phyloP scores from a whole-genome alignment of 2,329 filamentous ascomycete species.

The Tolypocladium ophioglossoides region DNA sequence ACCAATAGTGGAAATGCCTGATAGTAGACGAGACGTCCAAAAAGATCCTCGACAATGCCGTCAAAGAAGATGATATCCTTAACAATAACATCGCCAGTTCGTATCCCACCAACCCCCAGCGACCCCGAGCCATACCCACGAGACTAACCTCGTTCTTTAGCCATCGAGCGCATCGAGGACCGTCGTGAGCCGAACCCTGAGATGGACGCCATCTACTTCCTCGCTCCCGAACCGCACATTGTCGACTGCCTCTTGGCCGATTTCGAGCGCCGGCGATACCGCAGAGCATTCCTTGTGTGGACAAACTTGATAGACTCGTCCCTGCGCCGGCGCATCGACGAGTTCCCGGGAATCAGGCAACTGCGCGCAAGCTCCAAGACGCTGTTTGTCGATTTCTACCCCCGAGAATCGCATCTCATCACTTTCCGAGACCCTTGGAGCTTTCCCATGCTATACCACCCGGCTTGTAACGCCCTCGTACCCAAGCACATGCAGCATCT shows the following conservation, averaged over 20 bases:
- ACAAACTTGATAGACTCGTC: slow-evolving; percentile 61
- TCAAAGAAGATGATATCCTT: slow-evolving; percentile 94
- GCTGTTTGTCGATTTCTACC: slow-evolving; percentile 79
- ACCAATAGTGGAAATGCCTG: slow-evolving; percentile 82
- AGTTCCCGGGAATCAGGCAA: slow-evolving; percentile 55
- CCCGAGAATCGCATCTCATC: slow-evolving; percentile 81
- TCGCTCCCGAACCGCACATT: slow-evolving; percentile 77
- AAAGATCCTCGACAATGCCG: slow-evolving; percentile 80
- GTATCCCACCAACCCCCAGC: slow-evolving; percentile 18
- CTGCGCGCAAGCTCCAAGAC: slow-evolving; percentile 74
- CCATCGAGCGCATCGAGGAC: slow-evolving; percentile 90
- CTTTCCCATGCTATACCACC: slow-evolving; percentile 87
- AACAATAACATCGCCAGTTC: slow-evolving; percentile 92
- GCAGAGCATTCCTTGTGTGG: slow-evolving; percentile 75
- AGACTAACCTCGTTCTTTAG: slow-evolving; percentile 34
- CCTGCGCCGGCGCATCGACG: slow-evolving; percentile 64
- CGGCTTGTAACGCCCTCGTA: slow-evolving; percentile 76
- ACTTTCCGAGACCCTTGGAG: slow-evolving; percentile 94
- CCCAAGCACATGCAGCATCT: slow-evolving; percentile 72
- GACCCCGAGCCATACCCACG: slow-evolving; percentile 1
- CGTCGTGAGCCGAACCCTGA: slow-evolving; percentile 70
- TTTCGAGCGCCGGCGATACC: slow-evolving; percentile 75
- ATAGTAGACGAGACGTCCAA: slow-evolving; percentile 77
- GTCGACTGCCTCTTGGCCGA: slow-evolving; percentile 92
- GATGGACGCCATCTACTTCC: slow-evolving; percentile 91